Conservation (phyloP, 1,284 basidiomycete genomes). For the Rhodotorula sp. region DNA sequence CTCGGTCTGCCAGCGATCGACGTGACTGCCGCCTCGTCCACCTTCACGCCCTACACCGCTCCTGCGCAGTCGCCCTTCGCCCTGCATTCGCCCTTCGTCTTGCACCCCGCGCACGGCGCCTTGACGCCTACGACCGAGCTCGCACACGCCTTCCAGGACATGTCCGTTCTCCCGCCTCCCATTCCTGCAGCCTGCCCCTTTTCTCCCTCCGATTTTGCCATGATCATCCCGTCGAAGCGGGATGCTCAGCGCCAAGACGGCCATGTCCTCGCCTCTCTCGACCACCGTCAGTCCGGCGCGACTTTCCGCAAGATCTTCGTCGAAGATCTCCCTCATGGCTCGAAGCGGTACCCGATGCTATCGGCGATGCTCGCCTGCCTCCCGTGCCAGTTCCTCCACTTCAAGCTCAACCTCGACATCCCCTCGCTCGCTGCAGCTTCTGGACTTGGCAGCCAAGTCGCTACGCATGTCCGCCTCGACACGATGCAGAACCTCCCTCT, state of each 20-base stretch:
- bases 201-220: constrained; percentile 11
- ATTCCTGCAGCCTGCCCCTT: constrained; percentile 9
- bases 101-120: constrained; percentile 7
- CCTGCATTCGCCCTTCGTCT: constrained; percentile 16
- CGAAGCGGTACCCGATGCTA: constrained; percentile 46
- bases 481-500: constrained; percentile 38
- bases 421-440: constrained; percentile 28
- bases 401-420: constrained; percentile 49
- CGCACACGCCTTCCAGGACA: constrained; percentile 31
- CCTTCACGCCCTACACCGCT: not conserved
- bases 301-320: constrained; percentile 13
- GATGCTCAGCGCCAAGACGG: not conserved
- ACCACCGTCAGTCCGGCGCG: not conserved
- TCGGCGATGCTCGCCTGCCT: constrained; percentile 48
- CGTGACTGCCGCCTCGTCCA: constrained; percentile 4
- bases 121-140: constrained; percentile 32
- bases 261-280: constrained; percentile 31
- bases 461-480: constrained; percentile 47
- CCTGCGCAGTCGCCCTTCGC: not conserved
- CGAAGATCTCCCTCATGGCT: constrained; percentile 29
- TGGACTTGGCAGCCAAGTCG: constrained; percentile 38
- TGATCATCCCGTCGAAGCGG: not conserved
- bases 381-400: constrained; percentile 52
- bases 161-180: constrained; percentile 28
- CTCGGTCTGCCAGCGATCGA: constrained; percentile 15